phyloP scores from a whole-genome alignment of 2,329 filamentous ascomycete genomes.

The Stachybotrys chartarum region DNA sequence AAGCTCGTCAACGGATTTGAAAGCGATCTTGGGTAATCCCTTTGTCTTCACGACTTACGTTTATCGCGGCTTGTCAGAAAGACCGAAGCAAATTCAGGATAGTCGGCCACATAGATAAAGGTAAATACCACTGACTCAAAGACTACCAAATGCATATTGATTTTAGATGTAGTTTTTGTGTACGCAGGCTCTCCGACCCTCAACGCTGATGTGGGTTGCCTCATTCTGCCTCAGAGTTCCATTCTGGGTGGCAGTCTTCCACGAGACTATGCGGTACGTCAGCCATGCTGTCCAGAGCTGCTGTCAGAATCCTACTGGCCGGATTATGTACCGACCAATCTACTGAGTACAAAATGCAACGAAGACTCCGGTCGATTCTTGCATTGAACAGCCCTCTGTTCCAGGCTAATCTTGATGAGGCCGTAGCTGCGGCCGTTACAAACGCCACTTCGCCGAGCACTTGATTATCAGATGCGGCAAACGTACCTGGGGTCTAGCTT shows the following conservation, averaged over 20 bases:
- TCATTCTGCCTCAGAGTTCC: background rate
- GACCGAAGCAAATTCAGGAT: too few species aligned
- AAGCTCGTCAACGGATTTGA: background rate
- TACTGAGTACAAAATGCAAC: too few species aligned
- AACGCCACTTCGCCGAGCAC: background rate
- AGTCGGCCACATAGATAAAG: too few species aligned
- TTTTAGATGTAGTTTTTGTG: background rate
- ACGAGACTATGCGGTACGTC: background rate
- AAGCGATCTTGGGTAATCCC: background rate
- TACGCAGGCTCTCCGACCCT: background rate
- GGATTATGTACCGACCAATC: background rate
- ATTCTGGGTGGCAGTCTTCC: background rate
- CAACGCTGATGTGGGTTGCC: background rate
- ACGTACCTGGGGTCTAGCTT: too few species aligned
- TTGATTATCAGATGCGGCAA: background rate
- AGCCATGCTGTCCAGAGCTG: background rate
- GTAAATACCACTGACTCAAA: too few species aligned
- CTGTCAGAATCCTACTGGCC: background rate
- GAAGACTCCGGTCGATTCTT: too few species aligned
- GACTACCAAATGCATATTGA: too few species aligned
- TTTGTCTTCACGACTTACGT: background rate
- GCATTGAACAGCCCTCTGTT: background rate
- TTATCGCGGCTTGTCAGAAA: background rate
- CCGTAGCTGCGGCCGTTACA: background rate
- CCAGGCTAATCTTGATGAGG: background rate